A percentile compares a stretch with the other conserved stretches of the same genome.
phyloP scores from a whole-genome alignment of 805 yeast genomes.

The Kluyveromyces wickerhamii region DNA sequence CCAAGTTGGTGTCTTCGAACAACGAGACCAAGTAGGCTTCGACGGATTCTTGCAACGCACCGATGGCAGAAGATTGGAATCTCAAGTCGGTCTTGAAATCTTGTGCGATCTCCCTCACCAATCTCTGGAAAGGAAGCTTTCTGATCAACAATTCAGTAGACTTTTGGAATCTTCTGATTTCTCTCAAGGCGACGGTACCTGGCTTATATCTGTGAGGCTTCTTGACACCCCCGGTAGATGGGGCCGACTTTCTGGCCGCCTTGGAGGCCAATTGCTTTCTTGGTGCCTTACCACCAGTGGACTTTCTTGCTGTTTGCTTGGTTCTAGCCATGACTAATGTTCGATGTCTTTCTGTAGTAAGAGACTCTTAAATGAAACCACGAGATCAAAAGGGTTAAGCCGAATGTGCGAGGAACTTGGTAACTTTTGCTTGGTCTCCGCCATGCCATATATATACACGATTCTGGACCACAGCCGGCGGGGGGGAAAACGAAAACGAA shows the following conservation, averaged over 20 bases:
- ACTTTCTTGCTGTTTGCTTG: conserved; percentile 89
- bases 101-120: conserved; percentile 92
- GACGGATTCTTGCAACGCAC: conserved; percentile 97
- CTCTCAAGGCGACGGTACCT: conserved; percentile 95
- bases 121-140: conserved; percentile 95
- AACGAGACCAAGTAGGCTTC: conserved; percentile 95
- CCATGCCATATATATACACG: too few species aligned
- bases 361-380: too few species aligned
- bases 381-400: too few species aligned
- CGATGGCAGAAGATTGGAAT: conserved; percentile 95
- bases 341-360: too few species aligned
- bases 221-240: conserved; percentile 89
- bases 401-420: too few species aligned
- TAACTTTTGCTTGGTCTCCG: too few species aligned
- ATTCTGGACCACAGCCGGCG: too few species aligned
- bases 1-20: conserved; percentile 96
- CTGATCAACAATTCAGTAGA: conserved; percentile 91
- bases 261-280: conserved; percentile 88
- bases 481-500: too few species aligned
- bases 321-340: conserved; percentile 71
- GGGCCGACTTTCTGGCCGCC: conserved; percentile 91
- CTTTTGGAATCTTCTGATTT: conserved; percentile 95
- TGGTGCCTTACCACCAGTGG: conserved; percentile 95
- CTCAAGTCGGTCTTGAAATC: conserved; percentile 89
- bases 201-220: conserved; percentile 96